phyloP scores from a whole-genome alignment of 805 yeast species.

The Phaffomyces thermotolerans region DNA sequence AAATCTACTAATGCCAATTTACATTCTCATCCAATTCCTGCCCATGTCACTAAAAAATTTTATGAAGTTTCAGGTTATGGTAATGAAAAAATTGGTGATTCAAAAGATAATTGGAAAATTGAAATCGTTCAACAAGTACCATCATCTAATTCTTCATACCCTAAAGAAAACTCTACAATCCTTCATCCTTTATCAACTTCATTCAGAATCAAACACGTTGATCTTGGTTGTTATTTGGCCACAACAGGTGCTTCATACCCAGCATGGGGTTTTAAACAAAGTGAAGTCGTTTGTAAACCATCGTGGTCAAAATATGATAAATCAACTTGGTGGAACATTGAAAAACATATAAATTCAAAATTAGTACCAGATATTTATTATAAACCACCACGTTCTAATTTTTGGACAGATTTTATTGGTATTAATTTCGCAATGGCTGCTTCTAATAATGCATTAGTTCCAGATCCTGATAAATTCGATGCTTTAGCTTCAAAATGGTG shows the following conservation, averaged over 20 bases:
- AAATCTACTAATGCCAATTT: slow-evolving; percentile 55
- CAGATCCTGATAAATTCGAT: slow-evolving; percentile 69
- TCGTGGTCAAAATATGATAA: slow-evolving; percentile 56
- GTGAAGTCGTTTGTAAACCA: slow-evolving; percentile 66
- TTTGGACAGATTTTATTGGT: slow-evolving; percentile 66
- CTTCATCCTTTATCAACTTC: slow-evolving; percentile 73
- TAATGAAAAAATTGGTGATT: slow-evolving; percentile 60
- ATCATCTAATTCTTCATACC: slow-evolving; percentile 30
- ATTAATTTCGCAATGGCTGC: slow-evolving; percentile 84
- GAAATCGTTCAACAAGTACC: slow-evolving; percentile 62
- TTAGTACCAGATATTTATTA: slow-evolving; percentile 46
- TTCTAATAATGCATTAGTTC: slow-evolving; percentile 72
- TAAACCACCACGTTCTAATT: slow-evolving; percentile 59
- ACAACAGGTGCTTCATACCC: slow-evolving; percentile 65
- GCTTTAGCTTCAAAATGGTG: slow-evolving; percentile 65
- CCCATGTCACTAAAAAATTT: slow-evolving; percentile 56
- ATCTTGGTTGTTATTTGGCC: slow-evolving; percentile 69
- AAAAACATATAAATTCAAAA: slow-evolving; percentile 53
- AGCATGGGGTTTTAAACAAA: slow-evolving; percentile 80
- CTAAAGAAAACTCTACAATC: slow-evolving; percentile 41
- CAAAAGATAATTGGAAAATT: slow-evolving; percentile 83
- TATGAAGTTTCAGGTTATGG: slow-evolving; percentile 92
- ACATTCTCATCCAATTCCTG: slow-evolving; percentile 62
- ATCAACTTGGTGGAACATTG: slow-evolving; percentile 86
- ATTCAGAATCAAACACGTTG: slow-evolving; percentile 58